Evolutionary conservation across 345 rosid genomes (phyloP).

Genomic region (Capsella bursapastoris): DNA sequence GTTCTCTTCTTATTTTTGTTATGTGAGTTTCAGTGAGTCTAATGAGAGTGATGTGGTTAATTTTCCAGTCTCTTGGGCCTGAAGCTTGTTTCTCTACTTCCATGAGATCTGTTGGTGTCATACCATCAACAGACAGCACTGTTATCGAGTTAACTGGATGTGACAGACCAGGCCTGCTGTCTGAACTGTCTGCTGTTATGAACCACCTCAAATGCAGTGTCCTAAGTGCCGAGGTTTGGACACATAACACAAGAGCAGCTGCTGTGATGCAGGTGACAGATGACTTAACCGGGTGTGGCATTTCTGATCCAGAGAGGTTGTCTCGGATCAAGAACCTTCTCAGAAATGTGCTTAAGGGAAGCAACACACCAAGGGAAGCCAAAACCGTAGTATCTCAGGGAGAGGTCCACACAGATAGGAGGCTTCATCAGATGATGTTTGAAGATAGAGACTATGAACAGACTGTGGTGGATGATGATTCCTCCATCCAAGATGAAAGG

Average conservation of each 20-base stretch:
- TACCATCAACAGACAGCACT: conserved; percentile 69
- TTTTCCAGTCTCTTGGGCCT: conserved; percentile 75
- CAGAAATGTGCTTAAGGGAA: conserved; percentile 77
- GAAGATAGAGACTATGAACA: conserved; percentile 93
- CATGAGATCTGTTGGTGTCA: conserved; percentile 72
- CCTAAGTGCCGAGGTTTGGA: conserved; percentile 89
- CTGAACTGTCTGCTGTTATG: conserved; percentile 89
- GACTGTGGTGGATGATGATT: conserved; percentile 48
- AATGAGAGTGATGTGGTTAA: conserved; percentile 25
- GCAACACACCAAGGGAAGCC: conserved; percentile 66
- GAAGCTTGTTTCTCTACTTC: conserved; percentile 76
- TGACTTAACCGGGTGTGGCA: conserved; percentile 64
- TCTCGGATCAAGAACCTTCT: conserved; percentile 71
- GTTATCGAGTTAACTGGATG: conserved; percentile 84
- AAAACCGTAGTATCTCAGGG: conserved; percentile 73
- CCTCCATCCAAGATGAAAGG: conserved; percentile 56
- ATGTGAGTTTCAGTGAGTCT: conserved; percentile 23
- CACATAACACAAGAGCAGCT: conserved; percentile 89
- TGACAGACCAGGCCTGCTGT: conserved; percentile 90
- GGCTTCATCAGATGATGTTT: conserved; percentile 99
- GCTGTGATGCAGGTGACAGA: conserved; percentile 92
- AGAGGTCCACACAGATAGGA: conserved; percentile 72
- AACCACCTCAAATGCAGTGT: conserved; percentile 83
- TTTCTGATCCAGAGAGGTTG: conserved; percentile 68
- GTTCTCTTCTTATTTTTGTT: not conserved